Evolutionary conservation across 148 eudicot genomes (phyloP).

Genomic region (Persicaria tinctoria): DNA sequence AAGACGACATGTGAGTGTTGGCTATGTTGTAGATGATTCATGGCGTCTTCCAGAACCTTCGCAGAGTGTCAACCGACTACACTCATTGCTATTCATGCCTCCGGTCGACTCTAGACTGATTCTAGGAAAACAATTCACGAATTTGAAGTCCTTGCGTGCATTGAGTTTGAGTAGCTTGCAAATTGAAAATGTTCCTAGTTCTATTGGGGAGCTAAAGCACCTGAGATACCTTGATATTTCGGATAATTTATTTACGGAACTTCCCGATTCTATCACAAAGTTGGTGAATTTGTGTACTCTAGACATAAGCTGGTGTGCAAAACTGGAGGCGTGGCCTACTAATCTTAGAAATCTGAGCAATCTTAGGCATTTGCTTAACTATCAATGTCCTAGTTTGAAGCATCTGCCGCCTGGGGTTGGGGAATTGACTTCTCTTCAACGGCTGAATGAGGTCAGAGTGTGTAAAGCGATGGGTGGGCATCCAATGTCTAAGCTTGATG

Average conservation of each 20-base stretch:
- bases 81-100: background rate
- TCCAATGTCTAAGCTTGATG: background rate
- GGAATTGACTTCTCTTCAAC: slow-evolving; percentile 11
- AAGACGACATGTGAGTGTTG: background rate
- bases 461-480: background rate
- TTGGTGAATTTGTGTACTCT: slow-evolving; percentile 26
- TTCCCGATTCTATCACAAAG: slow-evolving; percentile 20
- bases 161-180: background rate
- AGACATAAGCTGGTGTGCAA: background rate
- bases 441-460: background rate
- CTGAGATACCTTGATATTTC: slow-evolving; percentile 33
- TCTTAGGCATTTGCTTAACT: slow-evolving; percentile 18
- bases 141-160: background rate
- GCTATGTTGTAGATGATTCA: background rate
- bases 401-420: slow-evolving; percentile 15
- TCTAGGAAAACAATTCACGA: background rate
- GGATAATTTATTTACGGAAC: background rate
- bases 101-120: no score
- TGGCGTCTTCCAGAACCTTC: background rate
- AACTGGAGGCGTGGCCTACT: slow-evolving; percentile 14
- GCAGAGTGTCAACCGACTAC: background rate
- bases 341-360: slow-evolving; percentile 5
- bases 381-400: slow-evolving; percentile 5
- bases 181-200: background rate
- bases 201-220: background rate